phyloP scores from a whole-genome alignment of 495 filamentous ascomycete genomes.

The Penicillium coprophilum region DNA sequence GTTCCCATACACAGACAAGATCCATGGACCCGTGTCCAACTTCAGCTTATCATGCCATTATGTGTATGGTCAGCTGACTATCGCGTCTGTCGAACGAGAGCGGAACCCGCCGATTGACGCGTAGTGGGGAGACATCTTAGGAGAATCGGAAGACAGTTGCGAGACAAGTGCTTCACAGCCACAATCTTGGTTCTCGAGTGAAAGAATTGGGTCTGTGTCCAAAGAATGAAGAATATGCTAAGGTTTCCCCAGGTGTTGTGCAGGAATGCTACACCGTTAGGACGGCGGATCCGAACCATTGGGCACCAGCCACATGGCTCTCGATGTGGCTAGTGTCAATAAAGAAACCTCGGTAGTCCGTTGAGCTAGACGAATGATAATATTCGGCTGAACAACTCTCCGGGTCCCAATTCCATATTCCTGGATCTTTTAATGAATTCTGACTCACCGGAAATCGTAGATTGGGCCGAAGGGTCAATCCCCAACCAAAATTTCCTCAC shows the following conservation, averaged over 20 bases:
- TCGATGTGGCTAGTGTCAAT: slow-evolving; percentile 7
- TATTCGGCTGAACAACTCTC: not conserved
- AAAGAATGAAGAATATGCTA: not conserved
- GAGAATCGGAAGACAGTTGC: slow-evolving; percentile 5
- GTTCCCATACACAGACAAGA: not conserved
- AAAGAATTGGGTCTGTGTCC: not conserved
- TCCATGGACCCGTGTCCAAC: slow-evolving; percentile 11
- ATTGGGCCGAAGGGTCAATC: slow-evolving; percentile 6
- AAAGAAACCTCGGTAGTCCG: not conserved
- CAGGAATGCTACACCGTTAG: not conserved
- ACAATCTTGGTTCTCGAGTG: not conserved
- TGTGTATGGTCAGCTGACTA: slow-evolving; percentile 11
- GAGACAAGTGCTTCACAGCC: slow-evolving; percentile 6
- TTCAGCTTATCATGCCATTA: slow-evolving; percentile 6
- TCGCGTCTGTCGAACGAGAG: slow-evolving; percentile 8
- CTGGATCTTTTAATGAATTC: not conserved
- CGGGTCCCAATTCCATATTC: not conserved
- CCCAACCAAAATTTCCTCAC: not conserved
- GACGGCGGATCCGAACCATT: slow-evolving; percentile 5
- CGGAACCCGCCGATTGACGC: slow-evolving; percentile 11
- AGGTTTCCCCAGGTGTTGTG: not conserved
- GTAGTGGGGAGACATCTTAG: slow-evolving; percentile 6
- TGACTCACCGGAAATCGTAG: slow-evolving; percentile 8
- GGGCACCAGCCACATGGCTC: slow-evolving; percentile 10
- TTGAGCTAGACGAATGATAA: not conserved